Evolutionary conservation across 495 filamentous ascomycete genomes (phyloP).

Genomic region (Venustampulla echinocandica): DNA sequence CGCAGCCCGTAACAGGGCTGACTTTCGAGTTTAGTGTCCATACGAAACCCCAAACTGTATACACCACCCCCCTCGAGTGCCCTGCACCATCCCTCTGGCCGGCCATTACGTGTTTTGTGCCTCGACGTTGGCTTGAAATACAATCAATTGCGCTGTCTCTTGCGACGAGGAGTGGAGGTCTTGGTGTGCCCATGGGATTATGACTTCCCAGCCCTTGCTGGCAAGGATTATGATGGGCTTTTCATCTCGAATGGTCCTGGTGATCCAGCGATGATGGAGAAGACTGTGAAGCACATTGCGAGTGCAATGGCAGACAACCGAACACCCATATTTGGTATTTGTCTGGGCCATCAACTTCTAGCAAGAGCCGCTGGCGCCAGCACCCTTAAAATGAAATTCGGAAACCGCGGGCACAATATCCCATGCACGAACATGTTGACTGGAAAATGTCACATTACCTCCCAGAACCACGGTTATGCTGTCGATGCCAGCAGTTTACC

Average conservation of each 20-base stretch:
- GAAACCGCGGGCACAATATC: constrained; percentile 97
- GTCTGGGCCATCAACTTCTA: constrained; percentile 89
- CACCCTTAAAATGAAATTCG: constrained; percentile 95
- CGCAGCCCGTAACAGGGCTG: constrained; percentile 16
- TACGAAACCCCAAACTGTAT: constrained; percentile 72
- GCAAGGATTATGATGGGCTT: constrained; percentile 83
- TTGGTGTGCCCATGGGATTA: constrained; percentile 93
- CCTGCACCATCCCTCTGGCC: constrained; percentile 78
- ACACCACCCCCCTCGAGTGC: constrained; percentile 55
- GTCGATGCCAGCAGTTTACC: constrained; percentile 74
- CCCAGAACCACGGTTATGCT: constrained; percentile 94
- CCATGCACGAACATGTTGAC: constrained; percentile 91
- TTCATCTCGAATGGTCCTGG: constrained; percentile 97
- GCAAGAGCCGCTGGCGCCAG: constrained; percentile 81
- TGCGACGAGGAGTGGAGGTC: constrained; percentile 87
- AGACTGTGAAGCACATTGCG: constrained; percentile 66
- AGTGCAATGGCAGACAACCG: constrained; percentile 62
- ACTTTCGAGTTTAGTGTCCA: constrained; percentile 59
- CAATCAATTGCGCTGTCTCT: constrained; percentile 90
- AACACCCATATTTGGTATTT: constrained; percentile 93
- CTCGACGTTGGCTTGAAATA: constrained; percentile 96
- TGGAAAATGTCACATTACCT: constrained; percentile 95
- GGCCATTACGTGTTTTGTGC: constrained; percentile 75
- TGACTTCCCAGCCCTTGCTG: constrained; percentile 66
- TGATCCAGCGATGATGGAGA: constrained; percentile 75